phyloP scores from a whole-genome alignment of 441 rosid species.

The Adansonia madagascariensis region DNA sequence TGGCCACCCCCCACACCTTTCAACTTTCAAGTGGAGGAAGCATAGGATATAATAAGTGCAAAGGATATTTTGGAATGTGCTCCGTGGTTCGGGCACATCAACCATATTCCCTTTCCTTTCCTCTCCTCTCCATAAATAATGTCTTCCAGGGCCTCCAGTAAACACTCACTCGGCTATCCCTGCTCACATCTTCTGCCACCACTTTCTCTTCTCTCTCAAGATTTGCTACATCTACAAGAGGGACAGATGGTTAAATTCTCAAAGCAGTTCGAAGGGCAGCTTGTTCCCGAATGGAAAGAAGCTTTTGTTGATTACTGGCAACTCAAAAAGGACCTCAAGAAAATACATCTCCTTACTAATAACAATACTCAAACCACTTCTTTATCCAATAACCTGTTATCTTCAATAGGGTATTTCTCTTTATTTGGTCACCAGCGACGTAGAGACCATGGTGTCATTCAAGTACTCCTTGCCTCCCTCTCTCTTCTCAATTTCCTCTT shows the following conservation, averaged over 20 bases:
- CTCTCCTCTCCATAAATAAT: conserved; percentile 49
- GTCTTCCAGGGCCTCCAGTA: conserved; percentile 36
- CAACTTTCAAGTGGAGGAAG: conserved; percentile 63
- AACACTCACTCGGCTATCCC: conserved; percentile 45
- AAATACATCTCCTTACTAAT: conserved; percentile 48
- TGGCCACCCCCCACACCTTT: conserved; percentile 35
- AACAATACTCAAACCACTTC: conserved; percentile 28
- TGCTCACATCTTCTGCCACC: conserved; percentile 25
- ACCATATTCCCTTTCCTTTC: conserved; percentile 38
- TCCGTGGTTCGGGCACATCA: conserved; percentile 43
- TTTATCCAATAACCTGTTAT: conserved; percentile 38
- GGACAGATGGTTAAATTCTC: conserved; percentile 80
- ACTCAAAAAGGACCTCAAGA: conserved; percentile 85
- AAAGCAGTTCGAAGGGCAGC: conserved; percentile 87
- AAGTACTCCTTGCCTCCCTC: conserved; percentile 46
- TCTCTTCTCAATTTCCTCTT: background rate
- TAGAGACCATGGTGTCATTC: conserved; percentile 68
- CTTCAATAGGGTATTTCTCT: conserved; percentile 56
- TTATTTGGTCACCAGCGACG: conserved; percentile 45
- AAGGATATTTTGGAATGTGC: conserved; percentile 93
- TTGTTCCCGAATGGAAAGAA: conserved; percentile 97
- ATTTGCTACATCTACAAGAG: conserved; percentile 10
- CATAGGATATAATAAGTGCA: conserved; percentile 48
- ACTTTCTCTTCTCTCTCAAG: conserved; percentile 12
- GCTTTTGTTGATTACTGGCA: conserved; percentile 95